These are phyloP conservation scores for Fusarium setosum DNA, from an alignment of 2,329 filamentous ascomycete species.

Conservation along the genomic window DNA sequence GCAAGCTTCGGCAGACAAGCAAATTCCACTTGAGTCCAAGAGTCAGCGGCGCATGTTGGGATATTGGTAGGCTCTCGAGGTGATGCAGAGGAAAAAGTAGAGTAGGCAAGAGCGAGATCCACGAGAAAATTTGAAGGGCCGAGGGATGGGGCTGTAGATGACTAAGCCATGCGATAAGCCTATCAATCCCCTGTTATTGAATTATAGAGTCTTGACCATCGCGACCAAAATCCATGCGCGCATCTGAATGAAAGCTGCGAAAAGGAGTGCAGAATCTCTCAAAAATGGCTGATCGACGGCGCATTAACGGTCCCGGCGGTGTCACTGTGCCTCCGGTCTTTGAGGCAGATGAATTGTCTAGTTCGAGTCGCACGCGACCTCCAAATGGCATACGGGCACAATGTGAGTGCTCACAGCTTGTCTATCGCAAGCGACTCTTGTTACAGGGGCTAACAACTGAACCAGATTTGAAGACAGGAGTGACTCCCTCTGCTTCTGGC, in stretches of 20 bases:
- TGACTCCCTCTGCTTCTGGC: constrained; percentile 92
- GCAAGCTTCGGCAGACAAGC: not conserved
- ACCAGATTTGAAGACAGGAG: constrained; percentile 86
- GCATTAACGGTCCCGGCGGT: constrained; percentile 88
- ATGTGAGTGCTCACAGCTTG: constrained; percentile 67
- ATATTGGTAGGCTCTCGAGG: constrained; percentile 11
- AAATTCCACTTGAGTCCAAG: not conserved
- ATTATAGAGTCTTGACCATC: constrained; percentile 22
- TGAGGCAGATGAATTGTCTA: constrained; percentile 58
- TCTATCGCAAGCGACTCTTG: not conserved
- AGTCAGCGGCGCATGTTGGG: not conserved
- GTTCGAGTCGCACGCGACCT: constrained; percentile 65
- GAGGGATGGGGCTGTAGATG: constrained; percentile 29
- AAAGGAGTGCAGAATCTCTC: constrained; percentile 4
- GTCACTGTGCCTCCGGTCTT: constrained; percentile 82
- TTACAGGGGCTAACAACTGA: constrained; percentile 27
- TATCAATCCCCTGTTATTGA: constrained; percentile 20
- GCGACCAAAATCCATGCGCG: constrained; percentile 33
- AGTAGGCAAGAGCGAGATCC: not conserved
- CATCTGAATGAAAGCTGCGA: not conserved
- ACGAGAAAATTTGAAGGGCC: constrained; percentile 38
- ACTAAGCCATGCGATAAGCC: constrained; percentile 31
- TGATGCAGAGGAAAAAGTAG: constrained; percentile 26
- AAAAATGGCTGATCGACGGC: constrained; percentile 83
- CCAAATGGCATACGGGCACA: constrained; percentile 84